Percentiles rank a stretch among this genome's conserved stretches.
These are phyloP conservation scores for Auxenochlorella protothecoides DNA, from an alignment of 139 green algal species.

Conservation along the genomic window DNA sequence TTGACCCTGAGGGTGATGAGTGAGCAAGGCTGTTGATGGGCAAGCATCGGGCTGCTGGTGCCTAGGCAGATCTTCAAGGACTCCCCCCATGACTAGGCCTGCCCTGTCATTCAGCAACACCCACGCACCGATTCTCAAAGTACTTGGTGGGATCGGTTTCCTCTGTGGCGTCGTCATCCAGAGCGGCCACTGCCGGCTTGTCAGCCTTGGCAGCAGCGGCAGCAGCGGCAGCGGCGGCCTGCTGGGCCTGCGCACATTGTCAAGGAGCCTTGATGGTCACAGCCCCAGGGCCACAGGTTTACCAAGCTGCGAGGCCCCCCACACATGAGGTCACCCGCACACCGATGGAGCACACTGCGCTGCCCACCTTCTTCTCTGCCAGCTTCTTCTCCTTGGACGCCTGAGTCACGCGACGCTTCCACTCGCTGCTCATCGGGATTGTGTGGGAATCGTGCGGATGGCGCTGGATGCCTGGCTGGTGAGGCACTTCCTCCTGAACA, in stretches of 20 bases:
- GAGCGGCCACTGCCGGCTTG: conserved; percentile 27
- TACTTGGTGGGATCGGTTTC: conserved; percentile 76
- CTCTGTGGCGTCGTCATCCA: conserved; percentile 62
- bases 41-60: no score
- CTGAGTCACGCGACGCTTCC: conserved; percentile 79
- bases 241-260: conserved; percentile 40
- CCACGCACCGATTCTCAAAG: conserved; percentile 58
- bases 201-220: conserved; percentile 30
- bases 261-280: no score
- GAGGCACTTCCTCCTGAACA: no score
- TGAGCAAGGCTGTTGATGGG: no score
- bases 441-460: no score
- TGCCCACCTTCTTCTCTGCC: conserved; percentile 68
- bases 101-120: background rate
- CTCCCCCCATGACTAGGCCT: no score
- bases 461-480: no score
- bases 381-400: conserved; percentile 59
- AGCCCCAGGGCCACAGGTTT: no score
- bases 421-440: conserved; percentile 57
- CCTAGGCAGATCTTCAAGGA: no score
- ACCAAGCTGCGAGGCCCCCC: no score
- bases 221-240: conserved; percentile 45
- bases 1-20: conserved; percentile 31
- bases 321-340: no score
- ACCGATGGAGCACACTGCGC: no score